Evolutionary conservation across 306 rosid species (phyloP), one percentile per base, ranked within the genome.

Genomic region (Hippophae rhamnoides): DNA sequence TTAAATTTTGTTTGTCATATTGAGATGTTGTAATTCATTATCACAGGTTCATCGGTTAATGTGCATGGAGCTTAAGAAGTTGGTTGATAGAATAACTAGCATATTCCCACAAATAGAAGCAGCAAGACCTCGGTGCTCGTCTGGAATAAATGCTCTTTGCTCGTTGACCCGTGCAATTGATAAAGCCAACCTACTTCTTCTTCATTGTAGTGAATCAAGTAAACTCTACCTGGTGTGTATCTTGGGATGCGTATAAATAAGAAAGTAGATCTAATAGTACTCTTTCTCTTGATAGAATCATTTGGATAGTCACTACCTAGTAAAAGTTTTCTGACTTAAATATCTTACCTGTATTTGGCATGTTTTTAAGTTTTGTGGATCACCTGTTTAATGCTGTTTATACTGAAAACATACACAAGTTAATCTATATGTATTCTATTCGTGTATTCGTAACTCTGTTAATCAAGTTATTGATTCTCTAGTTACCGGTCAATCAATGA

Each of bases 181-280:
- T 7, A 77, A 73, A 72, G 84, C 81, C 47, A 78, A 73, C 47
- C 54, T 47, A 45, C 11, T 82, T 27, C 56, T 85, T 76, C 76
- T 66, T 67, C 47, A 54, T 13, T 82, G 82, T 65, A 82, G 86
- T 1, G 72, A 68, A 13, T 75, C 76, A 38, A 85, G 89, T 54
- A 82, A 78, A 82, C 83, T 85, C 43, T 85, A 73, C 72, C 45
- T 82, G 88, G 93, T 76, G 68, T 43, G 45, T 11, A 54, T 59
- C 47, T 18, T 18, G 23, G 23, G 23, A 18, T 18, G 23, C 23
- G 0, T 18, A 18, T 18, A 18, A 18, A 18, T 18, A 18, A 31
- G 38, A 31, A 31, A 31, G 38, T 31, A 31, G 38, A 31, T 31
- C 38, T 31, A 31, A 31, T 31, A 31, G 38, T 31, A 31, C 10